Base-by-base conservation (phyloP, 495 filamentous ascomycete species). In the Penicillium parvum region DNA sequence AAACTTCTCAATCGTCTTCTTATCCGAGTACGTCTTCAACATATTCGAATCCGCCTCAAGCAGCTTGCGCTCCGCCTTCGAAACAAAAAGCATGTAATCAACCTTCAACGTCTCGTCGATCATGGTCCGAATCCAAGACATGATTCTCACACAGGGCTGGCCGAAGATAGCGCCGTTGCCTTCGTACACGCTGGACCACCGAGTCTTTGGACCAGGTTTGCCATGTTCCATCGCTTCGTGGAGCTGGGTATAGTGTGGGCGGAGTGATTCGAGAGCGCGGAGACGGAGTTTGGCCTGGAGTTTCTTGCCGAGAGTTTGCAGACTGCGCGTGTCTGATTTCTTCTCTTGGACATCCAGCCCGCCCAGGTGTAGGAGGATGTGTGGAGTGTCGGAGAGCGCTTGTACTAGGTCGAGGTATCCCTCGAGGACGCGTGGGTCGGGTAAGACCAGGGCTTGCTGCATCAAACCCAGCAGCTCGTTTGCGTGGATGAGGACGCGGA, bases 381-480 rank as follows among this genome's bases (percentile, higher is more conserved):
- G 50, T 2, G 69, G 61, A 19, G 61, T 60, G 4, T 53, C 38
- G 11, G 47, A 34, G 10, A 71, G 36, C 4, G 25, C 32, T 7
- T 52, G 40, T 25, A 63, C 38, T 17, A 64, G 38, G 5, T 53
- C 48, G 11, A 64, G 33, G 21, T 72, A 73, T 9, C 44, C 48
- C 2, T 47, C 44, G 6, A 73, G 37, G 7, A 61, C 61, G 19
- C 60, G 57, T 4, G 59, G 46, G 28, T 71, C 65, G 4, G 70
- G 65, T 5, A 72, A 49, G 12, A 60, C 32, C 21, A 66, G 42
- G 12, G 45, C 14, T 26, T 52, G 22, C 14, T 58, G 42, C 82
- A 89, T 85, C 14, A 76, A 46, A 3, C 73, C 53, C 9, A 89
- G 58, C 5, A 89, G 58, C 39, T 69, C 67, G 28, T 71, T 72